Evolutionary conservation across 768 basidiomycete genomes (phyloP), one percentile per base, ranked within the genome.

Genomic region (Hydnomerulius pinastri): DNA sequence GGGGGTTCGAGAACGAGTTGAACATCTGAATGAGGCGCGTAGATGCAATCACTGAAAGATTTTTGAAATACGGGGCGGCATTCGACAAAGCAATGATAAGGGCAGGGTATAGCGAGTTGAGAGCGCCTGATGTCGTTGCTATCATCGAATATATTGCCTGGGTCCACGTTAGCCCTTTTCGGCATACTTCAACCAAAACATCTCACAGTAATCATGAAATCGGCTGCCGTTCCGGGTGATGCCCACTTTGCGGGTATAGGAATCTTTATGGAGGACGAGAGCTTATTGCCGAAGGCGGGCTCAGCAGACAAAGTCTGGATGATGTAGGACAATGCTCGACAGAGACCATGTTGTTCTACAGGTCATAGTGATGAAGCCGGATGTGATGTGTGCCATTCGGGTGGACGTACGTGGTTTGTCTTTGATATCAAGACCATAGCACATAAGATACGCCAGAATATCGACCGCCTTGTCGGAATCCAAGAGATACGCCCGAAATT

Each of bases 251-350:
- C 72, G 3, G 92, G 90, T 40, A 93, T 65, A 33, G 83, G 74
- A 2, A 80, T 71, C 60, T 77, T 85, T 36, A 92, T 72, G 3
- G 86, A 82, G 41, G 73, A 76, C n/a, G 77, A 75, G 28, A 97
- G 72, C 46, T 82, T 81, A n/a, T 69, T 58, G 2, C 87, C 90
- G 60, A 98, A 96, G 0, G 79, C 73, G 25, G 80, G 76, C 58
- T 97, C 92, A 0, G 93, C 87, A 3, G 94, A 95, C 29, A 99
- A 70, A 3, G 90, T 86, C 63, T 98, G 97, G 4, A 98, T 74
- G 53, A 97, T 87, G 68, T 96, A 98, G 4, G 92, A 92, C 27
- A 95, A 73, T 4, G 90, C 85, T 50, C 96, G 82, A 61, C 94
- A 90, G 9, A 97, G 73, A 0, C 94, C 94, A 57, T 96, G 90